phyloP scores from a whole-genome alignment of 2,329 filamentous ascomycete genomes.

The Akanthomyces uredinophilus region DNA sequence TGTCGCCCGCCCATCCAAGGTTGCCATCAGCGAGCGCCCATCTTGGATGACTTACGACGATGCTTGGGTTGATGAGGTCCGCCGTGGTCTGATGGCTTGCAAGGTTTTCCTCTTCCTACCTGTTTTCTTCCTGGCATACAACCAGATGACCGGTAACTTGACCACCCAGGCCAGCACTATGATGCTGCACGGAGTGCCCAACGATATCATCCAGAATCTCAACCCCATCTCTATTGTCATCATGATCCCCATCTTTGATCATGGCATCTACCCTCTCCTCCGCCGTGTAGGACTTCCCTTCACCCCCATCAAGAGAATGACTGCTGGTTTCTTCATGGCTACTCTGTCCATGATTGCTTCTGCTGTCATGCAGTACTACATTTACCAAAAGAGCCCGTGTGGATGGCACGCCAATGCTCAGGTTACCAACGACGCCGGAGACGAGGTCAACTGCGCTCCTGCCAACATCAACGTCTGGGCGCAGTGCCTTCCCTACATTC shows the following conservation, averaged over 20 bases:
- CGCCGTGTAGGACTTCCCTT: slow-evolving; percentile 60
- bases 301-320: slow-evolving; percentile 72
- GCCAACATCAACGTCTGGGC: slow-evolving; percentile 63
- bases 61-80: slow-evolving; percentile 74
- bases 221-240: slow-evolving; percentile 72
- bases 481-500: slow-evolving; percentile 46
- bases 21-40: slow-evolving; percentile 52
- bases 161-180: slow-evolving; percentile 62
- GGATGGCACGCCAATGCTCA: slow-evolving; percentile 45
- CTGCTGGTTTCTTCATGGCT: slow-evolving; percentile 62
- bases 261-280: slow-evolving; percentile 63
- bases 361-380: slow-evolving; percentile 54
- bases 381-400: slow-evolving; percentile 60
- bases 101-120: slow-evolving; percentile 68
- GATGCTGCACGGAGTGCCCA: slow-evolving; percentile 65
- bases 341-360: slow-evolving; percentile 56
- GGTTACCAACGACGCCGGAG: slow-evolving; percentile 16
- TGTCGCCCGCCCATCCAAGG: slow-evolving; percentile 59
- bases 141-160: slow-evolving; percentile 56
- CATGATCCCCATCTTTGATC: slow-evolving; percentile 67
- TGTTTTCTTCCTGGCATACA: slow-evolving; percentile 55
- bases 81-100: slow-evolving; percentile 64
- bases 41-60: slow-evolving; percentile 79
- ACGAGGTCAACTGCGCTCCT: slow-evolving; percentile 42
- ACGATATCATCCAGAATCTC: slow-evolving; percentile 72